These are phyloP conservation scores for Filobasidium wieringae DNA, from an alignment of 768 basidiomycete genomes.

Conservation along the genomic window DNA sequence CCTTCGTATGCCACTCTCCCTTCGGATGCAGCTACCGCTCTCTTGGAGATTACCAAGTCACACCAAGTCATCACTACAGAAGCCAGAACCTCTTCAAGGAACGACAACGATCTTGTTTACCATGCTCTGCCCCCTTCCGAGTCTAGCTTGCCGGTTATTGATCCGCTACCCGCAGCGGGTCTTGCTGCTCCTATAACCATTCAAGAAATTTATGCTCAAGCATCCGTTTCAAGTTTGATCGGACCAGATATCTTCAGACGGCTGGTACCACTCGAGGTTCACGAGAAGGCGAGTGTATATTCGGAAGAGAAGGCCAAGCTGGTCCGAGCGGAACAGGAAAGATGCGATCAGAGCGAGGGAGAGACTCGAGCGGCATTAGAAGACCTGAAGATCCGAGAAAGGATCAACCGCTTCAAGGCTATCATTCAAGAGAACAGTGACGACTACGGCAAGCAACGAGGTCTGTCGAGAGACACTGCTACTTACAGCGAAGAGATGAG, in stretches of 20 bases:
- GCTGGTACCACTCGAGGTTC: conserved; percentile 82
- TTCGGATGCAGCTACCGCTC: conserved; percentile 65
- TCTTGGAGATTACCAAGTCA: conserved; percentile 70
- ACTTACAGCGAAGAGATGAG: conserved; percentile 35
- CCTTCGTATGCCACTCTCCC: conserved; percentile 56
- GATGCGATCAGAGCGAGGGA: conserved; percentile 67
- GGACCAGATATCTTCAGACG: conserved; percentile 79
- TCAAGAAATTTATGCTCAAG: conserved; percentile 80
- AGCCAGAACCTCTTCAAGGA: conserved; percentile 58
- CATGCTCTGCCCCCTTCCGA: conserved; percentile 72
- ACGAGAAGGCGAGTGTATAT: conserved; percentile 90
- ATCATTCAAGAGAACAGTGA: conserved; percentile 36
- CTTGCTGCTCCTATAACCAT: conserved; percentile 74
- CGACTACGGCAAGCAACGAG: conserved; percentile 54
- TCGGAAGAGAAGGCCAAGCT: conserved; percentile 97
- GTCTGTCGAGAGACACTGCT: conserved; percentile 47
- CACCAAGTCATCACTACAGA: conserved; percentile 68
- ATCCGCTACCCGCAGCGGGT: conserved; percentile 49
- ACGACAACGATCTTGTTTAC: conserved; percentile 96
- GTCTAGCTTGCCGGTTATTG: conserved; percentile 66
- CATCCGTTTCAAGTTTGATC: conserved; percentile 88
- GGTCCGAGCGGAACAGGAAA: conserved; percentile 77
- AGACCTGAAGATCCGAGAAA: conserved; percentile 63
- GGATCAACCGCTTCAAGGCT: conserved; percentile 32
- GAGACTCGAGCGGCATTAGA: conserved; percentile 70